Evolutionary conservation across 2,329 filamentous ascomycete species (phyloP).

Genomic region (Monosporascus sp.): DNA sequence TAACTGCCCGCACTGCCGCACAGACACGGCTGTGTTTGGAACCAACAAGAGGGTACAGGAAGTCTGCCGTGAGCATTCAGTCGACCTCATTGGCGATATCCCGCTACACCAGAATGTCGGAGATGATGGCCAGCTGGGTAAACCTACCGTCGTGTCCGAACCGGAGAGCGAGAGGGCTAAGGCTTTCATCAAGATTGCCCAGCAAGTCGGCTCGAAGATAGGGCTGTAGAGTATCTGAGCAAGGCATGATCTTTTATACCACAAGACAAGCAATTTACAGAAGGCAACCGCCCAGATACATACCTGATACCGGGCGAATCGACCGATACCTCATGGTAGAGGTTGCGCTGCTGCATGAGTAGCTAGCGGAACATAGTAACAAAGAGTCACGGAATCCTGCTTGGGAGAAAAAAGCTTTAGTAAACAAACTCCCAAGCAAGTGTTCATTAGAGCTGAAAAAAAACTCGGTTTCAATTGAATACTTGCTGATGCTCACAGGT

Average conservation of each 20-base stretch:
- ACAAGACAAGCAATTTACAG: background rate
- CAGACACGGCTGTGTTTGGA: constrained; percentile 72
- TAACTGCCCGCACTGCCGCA: constrained; percentile 69
- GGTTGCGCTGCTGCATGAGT: background rate
- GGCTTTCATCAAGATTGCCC: constrained; percentile 68
- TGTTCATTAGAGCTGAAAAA: background rate
- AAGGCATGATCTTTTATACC: background rate
- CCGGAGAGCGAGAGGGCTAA: constrained; percentile 67
- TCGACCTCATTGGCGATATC: constrained; percentile 83
- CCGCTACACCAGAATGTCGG: constrained; percentile 83
- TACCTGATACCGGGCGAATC: background rate
- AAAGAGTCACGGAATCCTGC: background rate
- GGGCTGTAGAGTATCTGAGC: constrained; percentile 20
- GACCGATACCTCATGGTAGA: background rate
- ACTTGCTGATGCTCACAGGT: background rate
- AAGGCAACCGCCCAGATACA: background rate
- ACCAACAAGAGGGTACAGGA: constrained; percentile 56
- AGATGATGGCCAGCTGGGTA: constrained; percentile 78
- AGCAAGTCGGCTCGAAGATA: constrained; percentile 44
- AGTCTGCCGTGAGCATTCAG: constrained; percentile 65
- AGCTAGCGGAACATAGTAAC: background rate
- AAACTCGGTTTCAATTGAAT: background rate
- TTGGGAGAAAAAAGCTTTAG: background rate
- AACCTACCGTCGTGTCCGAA: constrained; percentile 84
- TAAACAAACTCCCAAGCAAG: background rate